Evolutionary conservation across 371 early-diverging fungal species (phyloP).

Genomic region (Sporodiniella umbellata): DNA sequence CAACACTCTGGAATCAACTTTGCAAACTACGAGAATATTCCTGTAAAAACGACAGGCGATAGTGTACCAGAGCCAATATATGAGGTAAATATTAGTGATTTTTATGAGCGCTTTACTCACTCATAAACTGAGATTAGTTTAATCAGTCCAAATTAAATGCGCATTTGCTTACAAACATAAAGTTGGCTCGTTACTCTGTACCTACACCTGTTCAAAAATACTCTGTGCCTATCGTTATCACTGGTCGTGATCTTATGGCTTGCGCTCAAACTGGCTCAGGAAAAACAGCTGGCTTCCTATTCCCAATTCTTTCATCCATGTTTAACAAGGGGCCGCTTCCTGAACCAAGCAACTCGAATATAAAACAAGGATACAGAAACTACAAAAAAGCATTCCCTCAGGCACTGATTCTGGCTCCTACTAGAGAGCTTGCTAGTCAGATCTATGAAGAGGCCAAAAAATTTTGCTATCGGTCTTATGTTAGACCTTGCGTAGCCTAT

Average conservation of each 20-base stretch:
- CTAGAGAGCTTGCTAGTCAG: conserved; percentile 41
- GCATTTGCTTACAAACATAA: conserved; percentile 70
- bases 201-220: conserved; percentile 76
- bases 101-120: conserved; percentile 4
- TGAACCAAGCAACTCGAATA: conserved; percentile 23
- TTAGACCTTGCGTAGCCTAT: conserved; percentile 93
- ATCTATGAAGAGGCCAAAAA: conserved; percentile 61
- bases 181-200: conserved; percentile 50
- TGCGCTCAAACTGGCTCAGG: conserved; percentile 88
- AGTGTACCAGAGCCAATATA: conserved; percentile 40
- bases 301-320: conserved; percentile 52
- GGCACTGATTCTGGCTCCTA: conserved; percentile 44
- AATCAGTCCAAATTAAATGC: conserved; percentile 71
- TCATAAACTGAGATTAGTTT: conserved; percentile 45
- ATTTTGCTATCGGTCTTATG: conserved; percentile 90
- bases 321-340: conserved; percentile 69
- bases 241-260: conserved; percentile 68
- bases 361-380: conserved; percentile 40
- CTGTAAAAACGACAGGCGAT: conserved; percentile 89
- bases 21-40: conserved; percentile 96
- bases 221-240: conserved; percentile 62
- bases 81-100: conserved; percentile 6
- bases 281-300: conserved; percentile 70
- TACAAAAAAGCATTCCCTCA: conserved; percentile 36
- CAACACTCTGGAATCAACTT: conserved; percentile 92